Base-by-base conservation (phyloP, 768 basidiomycete genomes). In the Inosperma sp. region DNA sequence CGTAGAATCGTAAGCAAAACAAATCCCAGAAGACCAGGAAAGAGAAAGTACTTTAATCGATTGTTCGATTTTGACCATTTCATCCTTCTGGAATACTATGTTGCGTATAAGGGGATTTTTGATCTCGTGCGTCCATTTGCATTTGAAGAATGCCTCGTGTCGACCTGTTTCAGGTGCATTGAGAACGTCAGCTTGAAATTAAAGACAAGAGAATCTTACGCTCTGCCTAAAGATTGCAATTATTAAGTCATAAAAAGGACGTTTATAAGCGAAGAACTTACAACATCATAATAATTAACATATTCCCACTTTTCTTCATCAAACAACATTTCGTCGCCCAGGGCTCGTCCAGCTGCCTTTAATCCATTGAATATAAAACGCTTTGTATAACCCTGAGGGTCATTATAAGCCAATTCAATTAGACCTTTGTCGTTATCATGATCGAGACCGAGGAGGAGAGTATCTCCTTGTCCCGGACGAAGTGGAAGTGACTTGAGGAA, bases 281-380 rank as follows among this genome's bases (percentile, higher is more conserved):
- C 77, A 54, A 60, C 42, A 44, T 72, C 67, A 53, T 78, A 78
- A 16, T 48, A 52, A 51, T 92, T 87, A 46, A 81, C 69, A 62
- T 93, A 93, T 51, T 84, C 82, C 89, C 89, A 94, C 23, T 88
- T 82, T 30, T 69, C 66, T 53, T 79, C 72, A 22, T 78, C 73
- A 59, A 93, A 87, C 56, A 88, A 53, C 5, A 62, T 60, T 56
- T 84, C 82, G 55, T 87, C 68, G 7, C 89, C 87, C 9, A 95
- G 73, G 16, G 78, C 74, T 17, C 75, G 69, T 8, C 88, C 86
- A 1, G 88, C 87, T 7, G 72, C 79, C 48, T 69, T 76, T 47
- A 95, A 74, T 0, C 88, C 93, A 59, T 96, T 93, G 80, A 93
- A 83, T 55, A 94, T 87, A 62, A 96, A 95, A 9, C 69, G 69